Evolutionary conservation across 2,329 filamentous ascomycete genomes (phyloP).

Genomic region (Aureobasidium zeae): DNA sequence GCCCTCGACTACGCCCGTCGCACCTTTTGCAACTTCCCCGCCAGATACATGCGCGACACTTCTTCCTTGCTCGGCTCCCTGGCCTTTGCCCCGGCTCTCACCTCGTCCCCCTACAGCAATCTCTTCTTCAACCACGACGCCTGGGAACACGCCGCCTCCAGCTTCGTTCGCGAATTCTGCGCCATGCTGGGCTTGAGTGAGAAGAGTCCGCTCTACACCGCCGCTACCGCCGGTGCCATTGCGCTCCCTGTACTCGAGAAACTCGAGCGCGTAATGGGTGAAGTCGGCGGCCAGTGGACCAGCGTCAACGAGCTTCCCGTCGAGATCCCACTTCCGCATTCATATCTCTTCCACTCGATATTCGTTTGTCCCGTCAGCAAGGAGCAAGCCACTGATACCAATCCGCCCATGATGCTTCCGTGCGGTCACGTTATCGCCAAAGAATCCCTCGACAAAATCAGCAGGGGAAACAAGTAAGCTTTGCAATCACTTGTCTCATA

Average conservation of each 20-base stretch:
- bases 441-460: slow-evolving; percentile 70
- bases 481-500: neutral
- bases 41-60: slow-evolving; percentile 68
- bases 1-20: slow-evolving; percentile 68
- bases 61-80: slow-evolving; percentile 73
- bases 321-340: slow-evolving; percentile 55
- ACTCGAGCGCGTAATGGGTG: slow-evolving; percentile 75
- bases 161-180: slow-evolving; percentile 78
- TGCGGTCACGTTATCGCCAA: slow-evolving; percentile 90
- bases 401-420: slow-evolving; percentile 93
- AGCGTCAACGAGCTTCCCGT: slow-evolving; percentile 78
- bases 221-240: slow-evolving; percentile 84
- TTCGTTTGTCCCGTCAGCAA: slow-evolving; percentile 97
- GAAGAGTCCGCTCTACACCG: slow-evolving; percentile 86
- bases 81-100: slow-evolving; percentile 66
- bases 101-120: slow-evolving; percentile 64
- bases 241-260: slow-evolving; percentile 84
- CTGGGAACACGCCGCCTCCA: slow-evolving; percentile 75
- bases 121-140: slow-evolving; percentile 67
- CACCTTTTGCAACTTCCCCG: slow-evolving; percentile 66
- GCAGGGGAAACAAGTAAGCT: slow-evolving; percentile 50
- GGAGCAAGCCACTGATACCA: slow-evolving; percentile 84
- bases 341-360: slow-evolving; percentile 78
- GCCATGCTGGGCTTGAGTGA: slow-evolving; percentile 80
- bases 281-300: slow-evolving; percentile 91